Conservation (phyloP, 257 asterid species). For the Solanum gandarillasii region DNA sequence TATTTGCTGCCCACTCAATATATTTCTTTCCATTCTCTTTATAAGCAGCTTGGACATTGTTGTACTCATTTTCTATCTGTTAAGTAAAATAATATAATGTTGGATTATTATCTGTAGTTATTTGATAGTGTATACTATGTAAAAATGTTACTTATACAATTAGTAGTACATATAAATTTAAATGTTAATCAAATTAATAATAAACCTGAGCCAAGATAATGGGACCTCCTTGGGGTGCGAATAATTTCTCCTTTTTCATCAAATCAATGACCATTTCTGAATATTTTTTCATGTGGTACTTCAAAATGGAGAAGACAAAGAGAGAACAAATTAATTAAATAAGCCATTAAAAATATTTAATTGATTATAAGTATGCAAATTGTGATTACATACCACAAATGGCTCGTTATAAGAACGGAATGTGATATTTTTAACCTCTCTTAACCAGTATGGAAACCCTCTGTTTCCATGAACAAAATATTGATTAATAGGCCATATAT, state of each 20-base stretch:
- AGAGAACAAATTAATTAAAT: background rate
- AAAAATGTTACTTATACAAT: background rate
- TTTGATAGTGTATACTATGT: background rate
- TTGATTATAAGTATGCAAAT: background rate
- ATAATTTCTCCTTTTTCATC: conserved; percentile 60
- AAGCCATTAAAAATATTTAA: background rate
- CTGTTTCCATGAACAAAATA: conserved; percentile 16
- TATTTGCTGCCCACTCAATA: conserved; percentile 75
- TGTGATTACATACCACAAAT: conserved; percentile 37
- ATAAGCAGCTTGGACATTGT: conserved; percentile 60
- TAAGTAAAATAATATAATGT: background rate
- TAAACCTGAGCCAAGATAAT: conserved; percentile 79
- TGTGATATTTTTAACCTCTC: conserved; percentile 55
- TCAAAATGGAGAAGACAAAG: conserved; percentile 2
- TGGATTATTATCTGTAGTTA: too few relatives aligned
- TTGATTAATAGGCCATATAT: background rate
- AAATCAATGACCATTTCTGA: conserved; percentile 40
- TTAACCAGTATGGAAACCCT: conserved; percentile 90
- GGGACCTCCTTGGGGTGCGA: conserved; percentile 97
- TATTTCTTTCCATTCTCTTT: conserved; percentile 52
- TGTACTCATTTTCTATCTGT: conserved; percentile 90
- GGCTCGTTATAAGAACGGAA: conserved; percentile 86
- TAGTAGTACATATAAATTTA: background rate
- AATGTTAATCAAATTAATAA: background rate
- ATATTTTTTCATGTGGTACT: conserved; percentile 69